Base-by-base conservation (phyloP, 306 rosid species). In the Psophocarpus tetragonolobus region DNA sequence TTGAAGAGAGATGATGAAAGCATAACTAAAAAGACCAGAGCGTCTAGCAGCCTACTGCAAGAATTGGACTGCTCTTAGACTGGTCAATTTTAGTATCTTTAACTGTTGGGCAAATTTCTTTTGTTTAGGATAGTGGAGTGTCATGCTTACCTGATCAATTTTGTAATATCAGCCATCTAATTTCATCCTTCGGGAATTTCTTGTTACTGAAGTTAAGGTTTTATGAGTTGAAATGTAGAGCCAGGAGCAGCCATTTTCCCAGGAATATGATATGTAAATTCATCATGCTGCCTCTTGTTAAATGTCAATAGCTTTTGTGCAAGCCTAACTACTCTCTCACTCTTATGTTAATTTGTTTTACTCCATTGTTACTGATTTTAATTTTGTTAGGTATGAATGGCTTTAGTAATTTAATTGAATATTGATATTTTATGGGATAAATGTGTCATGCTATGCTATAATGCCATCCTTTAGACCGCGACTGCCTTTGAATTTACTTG, bases 121-220 rank as follows among this genome's bases (percentile, higher is more conserved):
- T 63, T 76, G 73, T 85, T 75, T 83, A 76, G 88, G 87, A 74
- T 80, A 85, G 84, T 74, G 10, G 64, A 83, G 84, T 77, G 26
- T 71, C 71, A 27, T 41, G 68, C 84, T 84, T 82, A 85, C 87
- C 84, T 66, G 84, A 80, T 87, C 96, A 90, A 89, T 90, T 94
- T 94, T 93, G 93, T 90, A 85, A 87, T 84, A 50, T 77, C 80
- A 84, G 84, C 83, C 80, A 77, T 83, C 83, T 76, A 80, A 58
- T 87, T 75, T 73, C 81, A 45, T 82, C 79, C 66, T 51, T 70
- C 81, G 83, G 80, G 78, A 84, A 76, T 70, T 71, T 80, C 81
- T 61, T 56, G 74, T 76, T 58, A 35, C 80, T 61, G 71, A 70
- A 51, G 66, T 75, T 57, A 62, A 24, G 84, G 84, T 60, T 80